Evolutionary conservation across 208 protist genomes (phyloP), one percentile per base, ranked within the genome.

Genomic region (Trypanosoma vivax): DNA sequence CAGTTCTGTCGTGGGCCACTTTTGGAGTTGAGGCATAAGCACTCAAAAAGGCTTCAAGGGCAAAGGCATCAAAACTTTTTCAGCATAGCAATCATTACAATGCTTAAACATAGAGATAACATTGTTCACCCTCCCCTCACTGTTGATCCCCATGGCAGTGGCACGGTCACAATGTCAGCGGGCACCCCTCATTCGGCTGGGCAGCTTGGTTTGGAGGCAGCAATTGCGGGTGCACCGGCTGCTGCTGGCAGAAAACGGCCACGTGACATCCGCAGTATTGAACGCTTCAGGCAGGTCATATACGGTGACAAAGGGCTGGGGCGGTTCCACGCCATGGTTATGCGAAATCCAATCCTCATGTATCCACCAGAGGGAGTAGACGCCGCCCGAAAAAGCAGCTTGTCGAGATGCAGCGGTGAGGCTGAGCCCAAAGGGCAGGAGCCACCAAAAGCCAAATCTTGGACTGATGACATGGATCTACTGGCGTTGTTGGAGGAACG

Each of bases 321-420:
- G 2, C 76, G 77, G 6, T 66, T 90, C 21, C 86, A 90, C 51
- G 86, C 71, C 38, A 89, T 90, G 81, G 70, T 83, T 19, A 37
- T 56, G 6, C 77, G 82, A 34, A 79, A 80, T 48, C 76, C 86
- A 1, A 47, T 68, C 0, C 66, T 93, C 45, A 89, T 93, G 86
- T 93, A 93, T 48, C 86, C 77, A 4, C 86, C 86, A 1, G 70
- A 61, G n/a, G 76, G 71, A 25, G 69, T 85, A 46, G 69, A 75
- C 1, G 76, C 23, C 29, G 86, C 76, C 2, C 72, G 82, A 18
- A 33, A 37, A 40, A 64, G 59, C 11, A 25, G 40, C n/a, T 41
- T 69, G 16, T 24, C n/a, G 16, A 18, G 34, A 19, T 21, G 49
- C 30, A 30, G 18, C 14, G 25, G n/a, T 11, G 25, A 23, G 28